Conservation (phyloP, 345 rosid species). For the Salix caprea region DNA sequence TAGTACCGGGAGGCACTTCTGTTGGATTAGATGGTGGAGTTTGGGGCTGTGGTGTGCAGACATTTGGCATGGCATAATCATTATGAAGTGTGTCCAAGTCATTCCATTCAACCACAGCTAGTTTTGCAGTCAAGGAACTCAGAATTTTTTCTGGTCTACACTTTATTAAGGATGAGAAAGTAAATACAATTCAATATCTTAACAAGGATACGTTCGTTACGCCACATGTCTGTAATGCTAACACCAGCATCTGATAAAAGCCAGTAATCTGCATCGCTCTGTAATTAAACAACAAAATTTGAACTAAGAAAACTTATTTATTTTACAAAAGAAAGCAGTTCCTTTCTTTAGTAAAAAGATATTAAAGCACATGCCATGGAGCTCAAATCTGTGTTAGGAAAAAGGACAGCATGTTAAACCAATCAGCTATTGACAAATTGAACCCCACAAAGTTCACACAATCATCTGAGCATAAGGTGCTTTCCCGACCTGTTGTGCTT, state of each 20-base stretch:
- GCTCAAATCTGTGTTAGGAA: neutral
- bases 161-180: neutral
- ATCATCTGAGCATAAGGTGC: neutral
- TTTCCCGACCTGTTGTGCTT: neutral
- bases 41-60: slow-evolving; percentile 45
- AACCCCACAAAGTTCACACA: neutral
- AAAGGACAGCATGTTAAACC: neutral
- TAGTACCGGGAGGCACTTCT: slow-evolving; percentile 35
- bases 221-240: slow-evolving; percentile 91
- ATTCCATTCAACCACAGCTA: slow-evolving; percentile 59
- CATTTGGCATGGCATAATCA: slow-evolving; percentile 35
- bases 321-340: neutral
- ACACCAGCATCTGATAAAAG: slow-evolving; percentile 82
- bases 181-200: neutral
- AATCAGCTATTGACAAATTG: neutral
- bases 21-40: slow-evolving; percentile 48
- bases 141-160: neutral
- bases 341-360: neutral
- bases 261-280: slow-evolving; percentile 93
- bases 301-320: neutral
- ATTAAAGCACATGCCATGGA: neutral
- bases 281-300: slow-evolving; percentile 18
- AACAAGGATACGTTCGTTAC: slow-evolving; percentile 69
- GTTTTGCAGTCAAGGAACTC: slow-evolving; percentile 28
- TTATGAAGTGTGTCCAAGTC: slow-evolving; percentile 39